These are phyloP conservation scores for Rhizopogon vesiculosus DNA, from an alignment of 768 basidiomycete genomes.

Conservation along the genomic window DNA sequence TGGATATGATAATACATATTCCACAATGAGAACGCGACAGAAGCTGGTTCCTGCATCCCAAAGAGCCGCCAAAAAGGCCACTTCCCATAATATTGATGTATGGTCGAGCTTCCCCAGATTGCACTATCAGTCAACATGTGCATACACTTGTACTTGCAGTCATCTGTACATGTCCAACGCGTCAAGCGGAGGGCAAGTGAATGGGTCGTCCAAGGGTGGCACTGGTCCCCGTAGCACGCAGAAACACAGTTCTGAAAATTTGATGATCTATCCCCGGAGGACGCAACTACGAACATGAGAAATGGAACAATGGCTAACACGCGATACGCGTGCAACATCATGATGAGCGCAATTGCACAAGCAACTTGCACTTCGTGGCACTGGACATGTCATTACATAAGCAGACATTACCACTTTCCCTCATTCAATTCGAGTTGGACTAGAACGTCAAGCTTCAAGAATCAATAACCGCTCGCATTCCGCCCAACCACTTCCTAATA, in stretches of 20 bases:
- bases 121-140: conserved; percentile 66
- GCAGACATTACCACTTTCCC: background rate
- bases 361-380: too few species aligned
- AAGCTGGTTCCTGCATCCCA: conserved; percentile 95
- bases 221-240: conserved; percentile 24
- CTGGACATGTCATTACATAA: background rate
- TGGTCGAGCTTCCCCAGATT: conserved; percentile 30
- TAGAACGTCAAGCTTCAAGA: background rate
- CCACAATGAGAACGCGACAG: conserved; percentile 82
- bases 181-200: conserved; percentile 60
- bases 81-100: conserved; percentile 90
- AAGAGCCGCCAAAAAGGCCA: conserved; percentile 91
- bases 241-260: conserved; percentile 35
- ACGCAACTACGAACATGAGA: conserved; percentile 10
- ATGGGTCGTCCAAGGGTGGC: conserved; percentile 31
- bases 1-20: conserved; percentile 74
- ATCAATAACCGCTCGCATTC: too few species aligned
- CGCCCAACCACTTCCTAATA: background rate
- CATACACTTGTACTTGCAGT: conserved; percentile 91
- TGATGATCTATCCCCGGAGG: conserved; percentile 30
- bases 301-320: conserved; percentile 9
- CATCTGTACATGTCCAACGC: conserved; percentile 82
- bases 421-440: background rate
- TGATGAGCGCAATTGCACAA: background rate
- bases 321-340: conserved; percentile 6